Percentiles rank a stretch among this genome's conserved stretches.
Conservation (phyloP, 2,329 filamentous ascomycete species). For the Hymenoscyphus infarciens region DNA sequence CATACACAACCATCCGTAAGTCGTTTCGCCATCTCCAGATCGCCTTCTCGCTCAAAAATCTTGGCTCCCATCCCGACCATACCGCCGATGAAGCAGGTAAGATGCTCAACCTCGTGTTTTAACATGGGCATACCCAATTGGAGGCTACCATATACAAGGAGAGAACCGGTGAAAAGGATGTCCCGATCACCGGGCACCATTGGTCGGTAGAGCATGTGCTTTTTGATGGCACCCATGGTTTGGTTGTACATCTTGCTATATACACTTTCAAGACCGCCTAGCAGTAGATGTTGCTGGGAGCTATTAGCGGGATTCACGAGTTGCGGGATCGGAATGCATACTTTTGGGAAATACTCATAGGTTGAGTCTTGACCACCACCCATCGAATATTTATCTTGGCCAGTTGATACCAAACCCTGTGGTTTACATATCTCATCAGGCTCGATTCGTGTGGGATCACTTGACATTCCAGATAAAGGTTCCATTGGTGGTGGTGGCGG, state of each 20-base stretch:
- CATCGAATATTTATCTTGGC: conserved; percentile 52
- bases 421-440: conserved; percentile 48
- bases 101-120: conserved; percentile 44
- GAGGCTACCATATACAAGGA: conserved; percentile 45
- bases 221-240: conserved; percentile 63
- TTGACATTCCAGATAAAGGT: conserved; percentile 10
- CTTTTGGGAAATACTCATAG: conserved; percentile 68
- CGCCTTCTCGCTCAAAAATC: conserved; percentile 55
- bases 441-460: conserved; percentile 20
- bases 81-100: conserved; percentile 67
- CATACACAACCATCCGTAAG: conserved; percentile 68
- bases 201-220: conserved; percentile 74
- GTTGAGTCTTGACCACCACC: conserved; percentile 66
- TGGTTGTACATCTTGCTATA: conserved; percentile 71
- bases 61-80: conserved; percentile 66
- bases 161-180: conserved; percentile 69
- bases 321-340: conserved; percentile 32
- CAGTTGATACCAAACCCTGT: conserved; percentile 53
- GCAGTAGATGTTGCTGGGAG: conserved; percentile 62
- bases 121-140: conserved; percentile 41
- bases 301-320: conserved; percentile 22
- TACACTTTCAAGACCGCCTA: conserved; percentile 69
- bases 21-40: conserved; percentile 60
- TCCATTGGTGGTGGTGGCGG: background rate
- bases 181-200: conserved; percentile 65